Base-by-base conservation (phyloP, 1,284 basidiomycete species). In the Trametes polyzona region DNA sequence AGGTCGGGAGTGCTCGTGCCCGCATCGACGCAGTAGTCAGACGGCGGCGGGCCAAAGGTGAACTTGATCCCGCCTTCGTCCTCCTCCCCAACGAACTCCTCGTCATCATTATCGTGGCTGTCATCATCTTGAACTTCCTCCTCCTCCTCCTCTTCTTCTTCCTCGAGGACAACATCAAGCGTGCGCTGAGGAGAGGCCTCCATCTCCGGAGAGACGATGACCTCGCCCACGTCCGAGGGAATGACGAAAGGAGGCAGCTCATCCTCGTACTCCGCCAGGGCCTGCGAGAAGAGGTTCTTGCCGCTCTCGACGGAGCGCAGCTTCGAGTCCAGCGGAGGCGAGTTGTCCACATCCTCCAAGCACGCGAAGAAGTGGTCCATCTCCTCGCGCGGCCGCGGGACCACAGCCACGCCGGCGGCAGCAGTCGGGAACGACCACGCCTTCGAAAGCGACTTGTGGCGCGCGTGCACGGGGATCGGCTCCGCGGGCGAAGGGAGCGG, bases 331-430 rank as follows among this genome's bases (percentile, higher is more conserved):
- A 66, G 48, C 3, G 82, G 82, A 4, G 79, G 75, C 16, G 79
- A 78, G 46, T 79, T 74, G 61, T 84, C 82, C 24, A 73, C 68
- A 53, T 88, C 87, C 49, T 86, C 84, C 61, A 91, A 71, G 65
- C 88, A 92, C 36, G 81, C 84, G 65, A 92, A 92, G 78, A 92
- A 92, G 30, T 75, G 80, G 66, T 92, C 89, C 26, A 84, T 75
- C 44, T 82, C 79, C 30, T 76, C 76, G 9, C 77, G 70, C 1
- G 69, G 58, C 17, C 69, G 69, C 1, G 65, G 65, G 19, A 44
- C 65, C 9, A 63, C 55, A 12, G 64, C 54, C 21, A 67, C 49
- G 17, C 64, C 48, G 32, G 69, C 71, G 17, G 67, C 61, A 37
- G 71, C 76, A 32, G 70, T 74, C 0, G 88, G 87, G 73, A 92